A percentile compares a stretch with the other conserved stretches of the same genome.
phyloP scores from a whole-genome alignment of 116 monocot genomes.

The Dioscorea cayenensis region DNA sequence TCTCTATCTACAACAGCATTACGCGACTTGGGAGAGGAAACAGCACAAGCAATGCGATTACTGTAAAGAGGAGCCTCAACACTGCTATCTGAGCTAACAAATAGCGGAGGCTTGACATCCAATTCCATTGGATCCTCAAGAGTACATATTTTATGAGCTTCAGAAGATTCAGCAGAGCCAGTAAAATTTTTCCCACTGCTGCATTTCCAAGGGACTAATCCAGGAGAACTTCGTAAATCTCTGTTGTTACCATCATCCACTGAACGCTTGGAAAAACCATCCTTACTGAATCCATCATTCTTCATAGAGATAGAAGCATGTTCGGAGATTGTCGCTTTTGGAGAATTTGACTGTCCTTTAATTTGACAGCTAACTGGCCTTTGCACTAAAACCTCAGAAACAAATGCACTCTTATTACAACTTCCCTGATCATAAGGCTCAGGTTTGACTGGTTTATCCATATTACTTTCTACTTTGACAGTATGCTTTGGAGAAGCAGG shows the following conservation, averaged over 20 bases:
- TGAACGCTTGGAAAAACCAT: conserved; percentile 1
- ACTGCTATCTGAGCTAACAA: conserved; percentile 42
- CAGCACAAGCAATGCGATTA: conserved; percentile 5
- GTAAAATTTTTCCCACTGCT: neutral
- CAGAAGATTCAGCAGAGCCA: conserved; percentile 4
- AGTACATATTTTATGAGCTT: conserved; percentile 7
- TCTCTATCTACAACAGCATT: conserved; percentile 28
- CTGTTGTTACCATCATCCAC: neutral
- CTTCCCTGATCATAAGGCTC: conserved; percentile 39
- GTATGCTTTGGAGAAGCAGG: conserved; percentile 2
- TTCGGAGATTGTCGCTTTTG: neutral
- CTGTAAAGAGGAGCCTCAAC: conserved; percentile 19
- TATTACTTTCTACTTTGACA: conserved; percentile 20
- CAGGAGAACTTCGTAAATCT: neutral
- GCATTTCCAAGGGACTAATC: neutral
- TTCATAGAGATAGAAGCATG: neutral
- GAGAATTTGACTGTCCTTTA: conserved; percentile 5
- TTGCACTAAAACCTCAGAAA: conserved; percentile 12
- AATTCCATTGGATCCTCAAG: conserved; percentile 23
- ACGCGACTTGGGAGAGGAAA: conserved; percentile 13
- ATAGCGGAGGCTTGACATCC: conserved; percentile 23
- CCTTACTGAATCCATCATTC: conserved; percentile 5
- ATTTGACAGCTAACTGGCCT: neutral
- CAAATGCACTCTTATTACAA: conserved; percentile 30
- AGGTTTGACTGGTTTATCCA: conserved; percentile 18